Percentiles rank a stretch among this genome's conserved stretches.
Conservation (phyloP, 2,329 filamentous ascomycete genomes). For the Catunica adiposa region DNA sequence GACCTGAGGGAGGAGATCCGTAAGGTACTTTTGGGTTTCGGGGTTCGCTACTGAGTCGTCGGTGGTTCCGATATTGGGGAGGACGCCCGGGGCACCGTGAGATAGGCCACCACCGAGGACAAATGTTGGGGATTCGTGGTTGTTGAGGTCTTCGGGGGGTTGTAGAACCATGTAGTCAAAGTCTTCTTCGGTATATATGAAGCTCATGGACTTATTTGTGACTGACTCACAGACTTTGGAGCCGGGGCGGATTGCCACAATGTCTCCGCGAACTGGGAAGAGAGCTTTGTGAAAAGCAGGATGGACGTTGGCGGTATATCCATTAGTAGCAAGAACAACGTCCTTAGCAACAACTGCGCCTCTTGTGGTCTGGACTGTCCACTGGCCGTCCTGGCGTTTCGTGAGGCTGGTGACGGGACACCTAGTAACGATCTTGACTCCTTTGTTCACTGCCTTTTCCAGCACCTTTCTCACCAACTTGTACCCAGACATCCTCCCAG, state of each 20-base stretch:
- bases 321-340: conserved; percentile 20
- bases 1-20: conserved; percentile 28
- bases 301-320: conserved; percentile 17
- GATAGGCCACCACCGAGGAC: conserved; percentile 44
- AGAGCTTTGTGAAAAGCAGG: conserved; percentile 15
- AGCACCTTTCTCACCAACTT: conserved; percentile 10
- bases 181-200: conserved; percentile 37
- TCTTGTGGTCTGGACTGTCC: conserved; percentile 16
- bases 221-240: background rate
- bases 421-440: conserved; percentile 7
- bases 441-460: conserved; percentile 8
- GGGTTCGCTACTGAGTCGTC: conserved; percentile 37
- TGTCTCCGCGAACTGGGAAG: conserved; percentile 16
- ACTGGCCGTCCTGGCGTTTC: background rate
- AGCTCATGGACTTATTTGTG: conserved; percentile 33
- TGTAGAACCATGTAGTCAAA: conserved; percentile 53
- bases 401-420: conserved; percentile 9
- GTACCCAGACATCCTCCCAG: conserved; percentile 12
- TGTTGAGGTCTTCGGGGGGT: conserved; percentile 25
- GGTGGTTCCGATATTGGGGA: conserved; percentile 35
- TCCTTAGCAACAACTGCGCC: conserved; percentile 16
- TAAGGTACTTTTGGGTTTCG: conserved; percentile 32
- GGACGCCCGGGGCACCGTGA: conserved; percentile 25
- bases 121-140: conserved; percentile 30
- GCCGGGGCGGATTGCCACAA: conserved; percentile 7